Percentiles rank a stretch among this genome's conserved stretches.
These are phyloP conservation scores for Aspergillus sp. DNA, from an alignment of 2,329 filamentous ascomycete species.

Conservation along the genomic window DNA sequence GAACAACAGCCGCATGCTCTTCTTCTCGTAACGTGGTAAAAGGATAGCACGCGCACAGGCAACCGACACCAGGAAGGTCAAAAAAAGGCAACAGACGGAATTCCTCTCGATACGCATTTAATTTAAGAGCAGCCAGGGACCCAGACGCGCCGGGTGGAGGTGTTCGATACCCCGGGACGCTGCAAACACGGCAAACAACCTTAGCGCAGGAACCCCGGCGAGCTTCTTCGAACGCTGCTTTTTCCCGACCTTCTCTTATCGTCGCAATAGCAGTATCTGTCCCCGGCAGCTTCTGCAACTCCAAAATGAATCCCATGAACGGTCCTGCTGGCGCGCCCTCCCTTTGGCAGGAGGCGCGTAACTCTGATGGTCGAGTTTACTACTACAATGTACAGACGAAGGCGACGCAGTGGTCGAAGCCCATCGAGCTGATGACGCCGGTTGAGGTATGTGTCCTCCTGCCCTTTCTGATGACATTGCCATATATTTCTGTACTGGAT, in stretches of 20 bases:
- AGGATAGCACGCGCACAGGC: background rate
- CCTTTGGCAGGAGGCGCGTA: slow-evolving; percentile 79
- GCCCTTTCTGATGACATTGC: slow-evolving; percentile 3
- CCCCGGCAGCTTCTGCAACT: slow-evolving; percentile 8
- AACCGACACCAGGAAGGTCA: background rate
- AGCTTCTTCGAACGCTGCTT: slow-evolving; percentile 28
- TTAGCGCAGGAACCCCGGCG: slow-evolving; percentile 11
- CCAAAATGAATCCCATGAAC: slow-evolving; percentile 57
- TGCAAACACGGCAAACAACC: slow-evolving; percentile 35
- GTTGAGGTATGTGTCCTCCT: slow-evolving; percentile 64
- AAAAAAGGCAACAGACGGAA: background rate
- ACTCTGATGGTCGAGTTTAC: slow-evolving; percentile 79
- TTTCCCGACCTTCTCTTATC: slow-evolving; percentile 23
- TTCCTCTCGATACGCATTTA: background rate
- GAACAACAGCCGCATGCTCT: slow-evolving; percentile 27
- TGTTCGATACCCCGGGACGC: slow-evolving; percentile 16
- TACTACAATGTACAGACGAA: slow-evolving; percentile 89
- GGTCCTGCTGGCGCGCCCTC: slow-evolving; percentile 54
- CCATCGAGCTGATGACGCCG: slow-evolving; percentile 80
- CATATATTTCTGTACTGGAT: background rate
- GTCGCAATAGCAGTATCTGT: slow-evolving; percentile 8
- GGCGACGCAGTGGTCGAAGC: slow-evolving; percentile 91
- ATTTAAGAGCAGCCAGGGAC: slow-evolving; percentile 3
- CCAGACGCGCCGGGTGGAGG: slow-evolving; percentile 7
- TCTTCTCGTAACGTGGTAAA: slow-evolving; percentile 2